These are phyloP conservation scores for Brassica napus DNA, from an alignment of 345 rosid genomes.

Conservation along the genomic window DNA sequence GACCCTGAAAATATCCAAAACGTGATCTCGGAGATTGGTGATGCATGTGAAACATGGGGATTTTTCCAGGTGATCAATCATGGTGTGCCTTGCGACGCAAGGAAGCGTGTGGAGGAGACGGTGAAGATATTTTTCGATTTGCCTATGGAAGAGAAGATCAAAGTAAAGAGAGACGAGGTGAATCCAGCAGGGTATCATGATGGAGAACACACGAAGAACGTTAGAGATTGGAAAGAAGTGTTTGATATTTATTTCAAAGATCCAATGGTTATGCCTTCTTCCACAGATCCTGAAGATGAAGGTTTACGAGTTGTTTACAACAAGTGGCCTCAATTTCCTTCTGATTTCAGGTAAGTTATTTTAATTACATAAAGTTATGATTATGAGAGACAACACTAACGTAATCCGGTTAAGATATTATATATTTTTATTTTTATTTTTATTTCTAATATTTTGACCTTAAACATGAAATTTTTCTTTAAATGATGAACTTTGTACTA, in stretches of 20 bases:
- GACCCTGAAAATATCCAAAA: not conserved
- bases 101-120: constrained; percentile 41
- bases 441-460: not conserved
- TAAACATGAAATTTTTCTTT: not conserved
- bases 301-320: constrained; percentile 46
- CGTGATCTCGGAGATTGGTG: constrained; percentile 48
- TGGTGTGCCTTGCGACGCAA: constrained; percentile 57
- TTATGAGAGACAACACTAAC: not conserved
- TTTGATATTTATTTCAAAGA: constrained; percentile 63
- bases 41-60: constrained; percentile 82
- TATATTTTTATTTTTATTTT: not conserved
- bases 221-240: constrained; percentile 92
- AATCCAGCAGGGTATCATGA: constrained; percentile 75
- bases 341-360: constrained; percentile 56
- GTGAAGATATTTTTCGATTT: constrained; percentile 57
- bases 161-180: constrained; percentile 65
- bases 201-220: constrained; percentile 84
- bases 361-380: not conserved
- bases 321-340: constrained; percentile 76
- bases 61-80: constrained; percentile 89
- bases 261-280: constrained; percentile 50
- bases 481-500: not conserved
- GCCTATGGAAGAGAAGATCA: constrained; percentile 59
- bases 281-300: constrained; percentile 56
- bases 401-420: not conserved